phyloP scores from a whole-genome alignment of 768 basidiomycete genomes.

The Trametes cinnabarina region DNA sequence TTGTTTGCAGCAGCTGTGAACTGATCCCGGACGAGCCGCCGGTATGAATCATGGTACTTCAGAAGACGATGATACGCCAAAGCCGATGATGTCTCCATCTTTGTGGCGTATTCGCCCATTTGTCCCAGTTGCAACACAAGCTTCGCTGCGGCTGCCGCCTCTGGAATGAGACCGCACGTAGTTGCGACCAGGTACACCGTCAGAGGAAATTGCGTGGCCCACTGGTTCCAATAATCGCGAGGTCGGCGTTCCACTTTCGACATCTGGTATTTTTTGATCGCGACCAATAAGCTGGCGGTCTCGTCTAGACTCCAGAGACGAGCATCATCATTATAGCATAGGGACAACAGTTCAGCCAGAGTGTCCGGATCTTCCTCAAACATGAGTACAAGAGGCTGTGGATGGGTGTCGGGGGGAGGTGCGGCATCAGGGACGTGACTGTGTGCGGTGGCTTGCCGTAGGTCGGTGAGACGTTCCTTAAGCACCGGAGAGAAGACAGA shows the following conservation, averaged over 20 bases:
- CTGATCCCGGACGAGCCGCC: conserved; percentile 27
- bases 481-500: conserved; percentile 35
- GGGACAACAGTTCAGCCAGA: not conserved
- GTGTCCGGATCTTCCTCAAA: not conserved
- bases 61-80: conserved; percentile 13
- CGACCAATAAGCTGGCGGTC: not conserved
- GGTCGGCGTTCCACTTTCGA: not conserved
- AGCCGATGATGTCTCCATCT: conserved; percentile 3
- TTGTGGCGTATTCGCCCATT: not conserved
- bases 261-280: not conserved
- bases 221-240: not conserved
- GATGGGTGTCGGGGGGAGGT: not conserved
- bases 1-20: not conserved
- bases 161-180: not conserved
- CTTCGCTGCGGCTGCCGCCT: conserved; percentile 25
- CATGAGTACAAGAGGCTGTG: not conserved
- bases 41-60: conserved; percentile 40
- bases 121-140: conserved; percentile 2
- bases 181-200: conserved; percentile 1
- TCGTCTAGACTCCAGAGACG: not conserved
- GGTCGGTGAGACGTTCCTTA: not conserved
- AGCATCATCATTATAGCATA: not conserved
- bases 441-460: not conserved
- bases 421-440: no score
- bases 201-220: not conserved